Conservation (phyloP, 192 early-diverging fungal genomes). For the Gigaspora rosea region DNA sequence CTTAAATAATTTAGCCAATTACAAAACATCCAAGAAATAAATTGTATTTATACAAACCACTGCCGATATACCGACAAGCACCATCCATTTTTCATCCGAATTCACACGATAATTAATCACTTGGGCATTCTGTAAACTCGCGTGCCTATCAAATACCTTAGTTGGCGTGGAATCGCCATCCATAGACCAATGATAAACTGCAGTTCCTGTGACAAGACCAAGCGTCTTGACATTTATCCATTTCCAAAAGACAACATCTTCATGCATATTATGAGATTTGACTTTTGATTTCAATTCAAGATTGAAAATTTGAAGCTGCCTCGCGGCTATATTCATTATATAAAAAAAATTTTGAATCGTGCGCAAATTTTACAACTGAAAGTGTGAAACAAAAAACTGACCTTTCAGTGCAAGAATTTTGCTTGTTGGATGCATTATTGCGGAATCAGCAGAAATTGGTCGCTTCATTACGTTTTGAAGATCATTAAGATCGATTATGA, state of each 20-base stretch:
- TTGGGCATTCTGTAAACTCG: conserved; percentile 79
- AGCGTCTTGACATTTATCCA: conserved; percentile 88
- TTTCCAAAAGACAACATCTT: conserved; percentile 94
- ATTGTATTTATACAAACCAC: conserved; percentile 43
- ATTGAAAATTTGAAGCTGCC: conserved; percentile 97
- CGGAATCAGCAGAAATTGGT: conserved; percentile 96
- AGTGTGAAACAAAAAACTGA: conserved; percentile 32
- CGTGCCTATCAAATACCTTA: conserved; percentile 94
- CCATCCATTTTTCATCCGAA: conserved; percentile 91
- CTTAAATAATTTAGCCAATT: background rate
- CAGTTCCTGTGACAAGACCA: conserved; percentile 83
- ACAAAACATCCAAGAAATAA: background rate
- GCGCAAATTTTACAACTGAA: background rate
- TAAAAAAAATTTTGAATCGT: background rate
- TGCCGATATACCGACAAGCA: conserved; percentile 92
- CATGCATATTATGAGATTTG: conserved; percentile 89
- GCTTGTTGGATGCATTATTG: conserved; percentile 94
- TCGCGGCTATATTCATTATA: conserved; percentile 57
- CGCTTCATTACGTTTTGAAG: conserved; percentile 79
- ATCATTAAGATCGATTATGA: conserved; percentile 92
- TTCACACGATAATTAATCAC: conserved; percentile 96
- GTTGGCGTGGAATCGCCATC: conserved; percentile 82
- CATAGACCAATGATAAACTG: conserved; percentile 97
- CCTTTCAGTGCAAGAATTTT: conserved; percentile 97
- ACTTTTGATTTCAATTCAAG: conserved; percentile 94